Conservation (phyloP, 148 eudicot species). For the Spergularia bocconei region DNA sequence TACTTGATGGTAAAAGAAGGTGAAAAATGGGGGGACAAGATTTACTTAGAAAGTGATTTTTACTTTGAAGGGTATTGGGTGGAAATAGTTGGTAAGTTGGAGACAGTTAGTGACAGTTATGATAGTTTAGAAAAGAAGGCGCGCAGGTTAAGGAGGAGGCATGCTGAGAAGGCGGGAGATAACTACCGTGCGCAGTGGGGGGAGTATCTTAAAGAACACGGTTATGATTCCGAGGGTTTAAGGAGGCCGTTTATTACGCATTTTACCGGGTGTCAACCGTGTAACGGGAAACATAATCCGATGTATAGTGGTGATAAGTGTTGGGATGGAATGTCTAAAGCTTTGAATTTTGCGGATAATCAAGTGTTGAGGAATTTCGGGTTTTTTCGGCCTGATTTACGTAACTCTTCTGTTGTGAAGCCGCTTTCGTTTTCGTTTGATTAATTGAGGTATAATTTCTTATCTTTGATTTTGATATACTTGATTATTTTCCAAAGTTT, state of each 20-base stretch:
- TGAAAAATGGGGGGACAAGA: slow-evolving; percentile 56
- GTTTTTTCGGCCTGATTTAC: slow-evolving; percentile 45
- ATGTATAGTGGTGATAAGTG: slow-evolving; percentile 50
- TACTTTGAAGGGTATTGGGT: slow-evolving; percentile 88
- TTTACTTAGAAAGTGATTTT: slow-evolving; percentile 59
- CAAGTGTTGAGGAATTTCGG: slow-evolving; percentile 72
- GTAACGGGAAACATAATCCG: slow-evolving; percentile 65
- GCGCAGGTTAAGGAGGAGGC: slow-evolving; percentile 42
- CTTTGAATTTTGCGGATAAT: slow-evolving; percentile 73
- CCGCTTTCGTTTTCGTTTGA: slow-evolving; percentile 11
- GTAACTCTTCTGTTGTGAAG: slow-evolving; percentile 39
- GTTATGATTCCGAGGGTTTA: slow-evolving; percentile 22
- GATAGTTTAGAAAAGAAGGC: slow-evolving; percentile 34
- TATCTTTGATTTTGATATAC: no score
- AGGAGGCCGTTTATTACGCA: slow-evolving; percentile 81
- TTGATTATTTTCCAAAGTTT: not conserved
- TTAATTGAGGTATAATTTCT: slow-evolving; percentile 1
- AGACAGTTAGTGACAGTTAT: slow-evolving; percentile 30
- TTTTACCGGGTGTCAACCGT: slow-evolving; percentile 85
- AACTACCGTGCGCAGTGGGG: slow-evolving; percentile 24
- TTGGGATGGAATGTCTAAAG: slow-evolving; percentile 57
- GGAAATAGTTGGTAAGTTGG: slow-evolving; percentile 52
- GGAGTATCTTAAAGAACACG: slow-evolving; percentile 20
- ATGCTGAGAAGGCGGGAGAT: slow-evolving; percentile 63
- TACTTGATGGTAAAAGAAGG: slow-evolving; percentile 52